phyloP scores from a whole-genome alignment of 2,329 filamentous ascomycete genomes.

The Arthroderma uncinatum region DNA sequence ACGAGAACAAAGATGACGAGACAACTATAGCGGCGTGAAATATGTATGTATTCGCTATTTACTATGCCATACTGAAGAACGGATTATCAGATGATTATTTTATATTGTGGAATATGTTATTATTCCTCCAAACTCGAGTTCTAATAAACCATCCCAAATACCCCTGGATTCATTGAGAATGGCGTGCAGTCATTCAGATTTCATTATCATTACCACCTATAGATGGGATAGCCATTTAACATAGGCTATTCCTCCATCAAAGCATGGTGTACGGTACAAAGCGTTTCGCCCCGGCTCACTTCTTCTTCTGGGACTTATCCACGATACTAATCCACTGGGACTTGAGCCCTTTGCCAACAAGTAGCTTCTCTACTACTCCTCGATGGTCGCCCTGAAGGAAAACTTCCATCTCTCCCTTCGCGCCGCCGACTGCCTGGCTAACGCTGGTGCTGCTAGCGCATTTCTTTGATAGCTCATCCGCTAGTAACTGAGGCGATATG shows the following conservation, averaged over 20 bases:
- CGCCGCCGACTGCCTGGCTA: constrained; percentile 49
- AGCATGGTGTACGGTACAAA: not conserved
- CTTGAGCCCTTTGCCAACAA: constrained; percentile 49
- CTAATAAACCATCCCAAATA: not conserved
- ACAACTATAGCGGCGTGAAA: too few species aligned
- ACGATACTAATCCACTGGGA: constrained; percentile 52
- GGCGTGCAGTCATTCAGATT: not conserved
- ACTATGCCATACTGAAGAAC: too few species aligned
- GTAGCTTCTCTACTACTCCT: constrained; percentile 47
- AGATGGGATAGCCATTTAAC: not conserved
- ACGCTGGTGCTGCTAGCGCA: constrained; percentile 59
- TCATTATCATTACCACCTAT: not conserved
- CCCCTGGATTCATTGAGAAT: not conserved
- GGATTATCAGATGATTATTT: too few species aligned
- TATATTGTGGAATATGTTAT: too few species aligned
- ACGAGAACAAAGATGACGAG: too few species aligned
- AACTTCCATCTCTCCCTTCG: constrained; percentile 55
- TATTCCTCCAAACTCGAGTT: too few species aligned
- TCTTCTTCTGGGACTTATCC: constrained; percentile 59
- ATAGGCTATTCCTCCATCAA: not conserved
- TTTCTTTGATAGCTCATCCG: constrained; percentile 55
- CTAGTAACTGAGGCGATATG: constrained; percentile 48
- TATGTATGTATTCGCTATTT: too few species aligned
- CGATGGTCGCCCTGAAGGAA: constrained; percentile 57
- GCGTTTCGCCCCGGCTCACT: constrained; percentile 19